phyloP scores from a whole-genome alignment of 306 rosid genomes.

The Malus sieversii region DNA sequence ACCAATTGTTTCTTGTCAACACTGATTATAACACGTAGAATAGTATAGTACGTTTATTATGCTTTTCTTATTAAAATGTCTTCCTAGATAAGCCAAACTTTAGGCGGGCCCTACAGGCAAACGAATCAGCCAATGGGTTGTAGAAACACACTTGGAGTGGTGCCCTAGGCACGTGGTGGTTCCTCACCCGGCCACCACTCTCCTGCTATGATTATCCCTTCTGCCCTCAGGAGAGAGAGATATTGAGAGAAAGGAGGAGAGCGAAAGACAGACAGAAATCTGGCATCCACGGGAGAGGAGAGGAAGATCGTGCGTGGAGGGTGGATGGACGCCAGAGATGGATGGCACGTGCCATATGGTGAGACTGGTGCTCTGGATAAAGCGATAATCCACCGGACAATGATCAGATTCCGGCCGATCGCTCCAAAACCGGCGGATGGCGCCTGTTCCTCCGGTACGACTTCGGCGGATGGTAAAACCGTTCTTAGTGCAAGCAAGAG shows the following conservation, averaged over 20 bases:
- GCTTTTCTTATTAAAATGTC: too few species aligned
- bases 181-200: slow-evolving; percentile 42
- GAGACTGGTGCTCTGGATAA: not conserved
- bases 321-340: slow-evolving; percentile 39
- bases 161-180: slow-evolving; percentile 71
- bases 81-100: slow-evolving; percentile 34
- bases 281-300: not conserved
- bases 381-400: slow-evolving; percentile 27
- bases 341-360: slow-evolving; percentile 29
- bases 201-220: slow-evolving; percentile 56
- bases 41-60: too few species aligned
- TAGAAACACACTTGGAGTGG: not conserved
- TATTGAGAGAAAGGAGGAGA: not conserved
- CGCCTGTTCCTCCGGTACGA: not conserved
- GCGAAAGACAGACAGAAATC: not conserved
- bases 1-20: too few species aligned
- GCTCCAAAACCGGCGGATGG: slow-evolving; percentile 52
- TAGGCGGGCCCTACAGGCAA: not conserved
- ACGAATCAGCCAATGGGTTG: slow-evolving; percentile 29
- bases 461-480: slow-evolving; percentile 5
- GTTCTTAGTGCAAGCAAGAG: slow-evolving; percentile 18
- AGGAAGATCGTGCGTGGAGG: not conserved
- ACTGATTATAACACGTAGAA: too few species aligned
- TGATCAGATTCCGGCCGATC: slow-evolving; percentile 73
- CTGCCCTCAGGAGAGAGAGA: slow-evolving; percentile 26